Conservation (phyloP, 768 basidiomycete species). For the Pleurotus ostreatus region DNA sequence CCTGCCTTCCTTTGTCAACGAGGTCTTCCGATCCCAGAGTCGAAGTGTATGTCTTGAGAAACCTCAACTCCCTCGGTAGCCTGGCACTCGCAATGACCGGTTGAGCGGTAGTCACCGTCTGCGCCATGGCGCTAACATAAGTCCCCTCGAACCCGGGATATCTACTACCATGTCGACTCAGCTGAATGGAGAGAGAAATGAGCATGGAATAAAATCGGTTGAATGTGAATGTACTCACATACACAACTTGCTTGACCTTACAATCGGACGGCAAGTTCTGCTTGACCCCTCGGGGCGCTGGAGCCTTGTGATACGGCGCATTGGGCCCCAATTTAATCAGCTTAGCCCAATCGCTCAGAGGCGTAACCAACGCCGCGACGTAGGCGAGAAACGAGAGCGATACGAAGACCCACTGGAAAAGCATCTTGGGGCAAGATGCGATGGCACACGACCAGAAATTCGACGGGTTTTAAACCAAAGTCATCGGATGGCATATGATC, state of each 20-base stretch:
- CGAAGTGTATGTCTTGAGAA: neutral
- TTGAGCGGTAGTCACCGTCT: no score
- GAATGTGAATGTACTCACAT: neutral
- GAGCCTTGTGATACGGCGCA: neutral
- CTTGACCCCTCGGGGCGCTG: neutral
- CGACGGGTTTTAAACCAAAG: neutral
- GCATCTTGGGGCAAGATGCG: neutral
- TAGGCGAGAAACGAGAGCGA: neutral
- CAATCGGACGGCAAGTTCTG: neutral
- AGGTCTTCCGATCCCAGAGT: neutral
- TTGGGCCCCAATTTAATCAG: neutral
- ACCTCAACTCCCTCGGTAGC: neutral
- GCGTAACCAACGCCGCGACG: neutral
- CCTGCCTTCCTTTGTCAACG: neutral
- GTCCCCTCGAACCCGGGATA: neutral
- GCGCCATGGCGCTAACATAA: neutral
- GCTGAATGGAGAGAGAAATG: neutral
- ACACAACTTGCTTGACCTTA: neutral
- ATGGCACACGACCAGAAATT: neutral
- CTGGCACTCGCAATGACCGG: neutral
- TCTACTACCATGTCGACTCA: constrained; percentile 1
- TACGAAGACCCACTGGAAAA: neutral
- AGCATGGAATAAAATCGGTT: no score
- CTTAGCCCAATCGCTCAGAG: neutral
- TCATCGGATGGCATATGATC: neutral